These are phyloP conservation scores for Arthrobotrys pseudoclavata DNA, from an alignment of 2,329 filamentous ascomycete genomes.

Conservation along the genomic window DNA sequence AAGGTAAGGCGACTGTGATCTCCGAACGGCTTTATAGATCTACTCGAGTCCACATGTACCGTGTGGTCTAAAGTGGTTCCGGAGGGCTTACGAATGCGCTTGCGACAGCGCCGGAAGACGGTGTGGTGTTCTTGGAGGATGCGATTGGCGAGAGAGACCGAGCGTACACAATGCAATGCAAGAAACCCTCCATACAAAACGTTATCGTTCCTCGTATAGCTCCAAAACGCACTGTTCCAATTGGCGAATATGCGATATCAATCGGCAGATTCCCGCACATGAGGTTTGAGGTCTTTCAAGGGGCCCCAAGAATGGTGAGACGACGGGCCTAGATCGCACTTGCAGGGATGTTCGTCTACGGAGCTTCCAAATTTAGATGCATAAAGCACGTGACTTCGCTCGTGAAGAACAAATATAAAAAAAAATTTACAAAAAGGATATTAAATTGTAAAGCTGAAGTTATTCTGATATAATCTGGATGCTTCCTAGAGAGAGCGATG, in stretches of 20 bases:
- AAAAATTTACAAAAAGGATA: too few species aligned
- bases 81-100: conserved; percentile 53
- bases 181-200: background rate
- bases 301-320: background rate
- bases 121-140: conserved; percentile 34
- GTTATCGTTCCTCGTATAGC: background rate
- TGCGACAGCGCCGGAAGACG: conserved; percentile 51
- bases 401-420: too few species aligned
- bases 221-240: background rate
- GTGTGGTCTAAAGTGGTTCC: background rate
- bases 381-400: background rate
- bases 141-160: conserved; percentile 47
- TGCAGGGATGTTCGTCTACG: conserved; percentile 14
- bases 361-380: background rate
- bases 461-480: too few species aligned
- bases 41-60: conserved; percentile 11
- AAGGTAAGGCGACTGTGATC: conserved; percentile 9
- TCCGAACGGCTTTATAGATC: conserved; percentile 35
- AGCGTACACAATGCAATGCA: background rate
- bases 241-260: background rate
- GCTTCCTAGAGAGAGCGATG: too few species aligned
- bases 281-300: background rate
- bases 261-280: background rate
- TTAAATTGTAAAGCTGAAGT: too few species aligned
- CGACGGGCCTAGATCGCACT: conserved; percentile 21